phyloP scores from a whole-genome alignment of 2,329 filamentous ascomycete species.

The Talaromyces sp. region DNA sequence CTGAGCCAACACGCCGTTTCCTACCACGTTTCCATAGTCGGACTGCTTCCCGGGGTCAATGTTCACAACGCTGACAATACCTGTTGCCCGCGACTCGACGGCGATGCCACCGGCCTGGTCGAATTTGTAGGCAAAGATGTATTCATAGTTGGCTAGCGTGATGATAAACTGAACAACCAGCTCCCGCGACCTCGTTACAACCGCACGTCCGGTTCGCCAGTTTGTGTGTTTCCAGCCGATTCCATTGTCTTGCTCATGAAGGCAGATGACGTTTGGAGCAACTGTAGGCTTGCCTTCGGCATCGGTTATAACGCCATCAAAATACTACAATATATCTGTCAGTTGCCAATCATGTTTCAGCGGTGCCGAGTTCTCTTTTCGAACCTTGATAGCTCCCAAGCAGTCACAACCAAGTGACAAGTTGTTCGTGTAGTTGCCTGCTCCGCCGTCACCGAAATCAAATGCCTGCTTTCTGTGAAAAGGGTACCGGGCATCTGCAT shows the following conservation, averaged over 20 bases:
- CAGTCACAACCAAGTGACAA: conserved; percentile 67
- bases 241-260: conserved; percentile 67
- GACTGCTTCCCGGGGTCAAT: conserved; percentile 58
- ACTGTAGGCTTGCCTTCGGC: conserved; percentile 55
- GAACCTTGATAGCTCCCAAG: conserved; percentile 58
- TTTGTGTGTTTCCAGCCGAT: conserved; percentile 70
- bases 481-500: conserved; percentile 61
- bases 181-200: conserved; percentile 59
- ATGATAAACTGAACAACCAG: conserved; percentile 66
- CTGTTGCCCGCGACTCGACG: conserved; percentile 65
- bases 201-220: conserved; percentile 61
- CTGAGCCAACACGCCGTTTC: conserved; percentile 61
- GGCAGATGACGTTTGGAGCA: conserved; percentile 64
- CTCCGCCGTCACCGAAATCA: conserved; percentile 63
- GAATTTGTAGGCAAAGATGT: conserved; percentile 67
- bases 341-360: background rate
- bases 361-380: background rate
- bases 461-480: conserved; percentile 68
- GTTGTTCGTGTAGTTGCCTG: conserved; percentile 65
- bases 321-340: conserved; percentile 38
- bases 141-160: conserved; percentile 68
- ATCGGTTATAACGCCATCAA: conserved; percentile 55
- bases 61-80: conserved; percentile 61
- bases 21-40: conserved; percentile 62
- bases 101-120: conserved; percentile 64